Conservation (phyloP, 768 basidiomycete genomes). For the Auriscalpium microsporum region DNA sequence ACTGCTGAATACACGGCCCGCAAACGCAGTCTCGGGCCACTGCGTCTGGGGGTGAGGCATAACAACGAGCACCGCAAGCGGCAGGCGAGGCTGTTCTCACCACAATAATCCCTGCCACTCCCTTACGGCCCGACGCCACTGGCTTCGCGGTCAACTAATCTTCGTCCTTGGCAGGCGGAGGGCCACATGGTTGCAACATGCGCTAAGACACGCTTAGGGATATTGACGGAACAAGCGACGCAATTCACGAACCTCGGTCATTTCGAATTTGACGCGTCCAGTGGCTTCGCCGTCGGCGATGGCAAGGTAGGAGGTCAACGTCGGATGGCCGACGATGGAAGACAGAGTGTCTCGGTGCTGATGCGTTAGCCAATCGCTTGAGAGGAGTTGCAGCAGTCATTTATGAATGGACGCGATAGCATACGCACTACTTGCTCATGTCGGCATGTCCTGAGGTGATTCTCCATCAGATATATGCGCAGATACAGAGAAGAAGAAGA, state of each 20-base stretch:
- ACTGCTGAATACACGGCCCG: background rate
- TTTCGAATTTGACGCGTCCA: slow-evolving; percentile 85
- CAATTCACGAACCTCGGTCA: slow-evolving; percentile 72
- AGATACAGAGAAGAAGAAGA: too few species aligned
- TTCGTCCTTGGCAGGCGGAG: slow-evolving; percentile 65
- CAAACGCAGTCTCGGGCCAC: background rate
- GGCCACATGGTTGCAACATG: slow-evolving; percentile 51
- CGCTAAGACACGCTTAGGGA: slow-evolving; percentile 22
- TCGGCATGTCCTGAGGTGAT: slow-evolving; percentile 77
- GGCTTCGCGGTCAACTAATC: slow-evolving; percentile 29
- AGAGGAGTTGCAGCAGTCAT: too few species aligned
- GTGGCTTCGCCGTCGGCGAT: slow-evolving; percentile 93
- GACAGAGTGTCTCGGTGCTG: slow-evolving; percentile 95
- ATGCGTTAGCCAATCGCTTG: slow-evolving; percentile 94
- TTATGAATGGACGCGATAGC: too few species aligned
- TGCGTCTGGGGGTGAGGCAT: background rate
- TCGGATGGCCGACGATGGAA: slow-evolving; percentile 87
- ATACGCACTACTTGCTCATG: slow-evolving; percentile 83
- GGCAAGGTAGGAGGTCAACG: slow-evolving; percentile 77
- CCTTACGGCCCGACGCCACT: too few species aligned
- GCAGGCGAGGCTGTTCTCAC: too few species aligned
- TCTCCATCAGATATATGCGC: slow-evolving; percentile 9
- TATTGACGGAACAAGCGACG: background rate
- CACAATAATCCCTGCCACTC: too few species aligned
- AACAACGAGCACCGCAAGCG: too few species aligned